phyloP scores from a whole-genome alignment of 2,329 filamentous ascomycete genomes.

The Colletotrichum ledebouriae region DNA sequence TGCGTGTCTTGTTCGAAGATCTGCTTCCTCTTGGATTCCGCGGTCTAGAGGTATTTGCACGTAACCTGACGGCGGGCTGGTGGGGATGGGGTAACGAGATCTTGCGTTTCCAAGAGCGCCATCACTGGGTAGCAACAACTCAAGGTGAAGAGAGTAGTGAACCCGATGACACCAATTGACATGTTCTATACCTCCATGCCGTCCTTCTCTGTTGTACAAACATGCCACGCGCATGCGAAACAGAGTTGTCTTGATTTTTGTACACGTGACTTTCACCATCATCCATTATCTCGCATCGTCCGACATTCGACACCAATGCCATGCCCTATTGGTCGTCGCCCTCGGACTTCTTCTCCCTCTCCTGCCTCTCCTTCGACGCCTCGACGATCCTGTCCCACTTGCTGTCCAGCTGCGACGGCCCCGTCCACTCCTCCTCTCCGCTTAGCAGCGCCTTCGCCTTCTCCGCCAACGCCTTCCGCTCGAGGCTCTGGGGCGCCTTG shows the following conservation, averaged over 20 bases:
- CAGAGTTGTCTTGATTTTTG: conserved; percentile 27
- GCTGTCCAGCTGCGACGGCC: conserved; percentile 45
- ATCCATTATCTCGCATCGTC: conserved; percentile 17
- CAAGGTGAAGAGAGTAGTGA: not conserved
- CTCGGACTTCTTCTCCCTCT: conserved; percentile 33
- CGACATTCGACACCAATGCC: not conserved
- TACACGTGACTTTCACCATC: conserved; percentile 23
- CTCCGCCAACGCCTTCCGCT: conserved; percentile 55
- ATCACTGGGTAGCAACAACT: conserved; percentile 58
- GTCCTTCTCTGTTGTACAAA: conserved; percentile 45
- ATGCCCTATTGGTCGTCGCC: not conserved
- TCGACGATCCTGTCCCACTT: conserved; percentile 50
- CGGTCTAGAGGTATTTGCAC: conserved; percentile 82
- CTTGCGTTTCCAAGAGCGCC: conserved; percentile 74
- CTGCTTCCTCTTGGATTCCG: conserved; percentile 64
- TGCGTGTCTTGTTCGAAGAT: conserved; percentile 71
- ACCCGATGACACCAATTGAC: conserved; percentile 35
- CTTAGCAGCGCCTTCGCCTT: conserved; percentile 73
- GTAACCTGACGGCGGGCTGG: conserved; percentile 81
- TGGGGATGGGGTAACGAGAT: conserved; percentile 84
- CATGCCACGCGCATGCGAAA: conserved; percentile 34
- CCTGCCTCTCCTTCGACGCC: conserved; percentile 46
- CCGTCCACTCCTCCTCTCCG: conserved; percentile 66
- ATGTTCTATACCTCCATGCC: conserved; percentile 36
- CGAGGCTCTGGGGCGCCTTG: conserved; percentile 56